phyloP scores from a whole-genome alignment of 1,284 basidiomycete species.

The Cutaneotrichosporon mucoides region DNA sequence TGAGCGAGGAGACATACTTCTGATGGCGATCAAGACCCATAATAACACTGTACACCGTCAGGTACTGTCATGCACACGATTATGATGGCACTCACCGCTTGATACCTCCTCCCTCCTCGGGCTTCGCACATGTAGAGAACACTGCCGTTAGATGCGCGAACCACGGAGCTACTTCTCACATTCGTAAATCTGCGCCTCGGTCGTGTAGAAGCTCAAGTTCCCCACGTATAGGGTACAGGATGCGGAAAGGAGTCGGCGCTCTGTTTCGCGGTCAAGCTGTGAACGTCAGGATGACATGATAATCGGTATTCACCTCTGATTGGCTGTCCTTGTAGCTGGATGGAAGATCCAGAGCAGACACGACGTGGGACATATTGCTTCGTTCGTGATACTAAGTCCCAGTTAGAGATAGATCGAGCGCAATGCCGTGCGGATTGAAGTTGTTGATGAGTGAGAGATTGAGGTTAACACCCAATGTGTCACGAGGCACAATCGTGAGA shows the following conservation, averaged over 20 bases:
- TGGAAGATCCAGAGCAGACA: constrained; percentile 78
- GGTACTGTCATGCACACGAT: not conserved
- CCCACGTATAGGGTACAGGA: constrained; percentile 71
- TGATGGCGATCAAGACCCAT: constrained; percentile 98
- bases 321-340: constrained; percentile 94
- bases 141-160: constrained; percentile 47
- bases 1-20: constrained; percentile 55
- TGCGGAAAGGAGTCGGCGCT: constrained; percentile 52
- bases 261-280: constrained; percentile 49
- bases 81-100: constrained; percentile 57
- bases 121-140: constrained; percentile 84
- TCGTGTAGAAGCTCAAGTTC: constrained; percentile 95
- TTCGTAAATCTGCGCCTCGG: constrained; percentile 99
- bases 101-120: constrained; percentile 89
- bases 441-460: no score
- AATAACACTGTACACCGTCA: constrained; percentile 61
- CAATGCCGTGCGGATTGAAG: not conserved
- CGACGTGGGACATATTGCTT: constrained; percentile 74
- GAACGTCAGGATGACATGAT: not conserved
- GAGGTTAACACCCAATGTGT: no score
- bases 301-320: constrained; percentile 54
- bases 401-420: no score
- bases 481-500: not conserved
- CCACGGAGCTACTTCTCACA: constrained; percentile 32
- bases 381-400: not conserved